Base-by-base conservation (phyloP, 768 basidiomycete species). In the Mycena crocata region DNA sequence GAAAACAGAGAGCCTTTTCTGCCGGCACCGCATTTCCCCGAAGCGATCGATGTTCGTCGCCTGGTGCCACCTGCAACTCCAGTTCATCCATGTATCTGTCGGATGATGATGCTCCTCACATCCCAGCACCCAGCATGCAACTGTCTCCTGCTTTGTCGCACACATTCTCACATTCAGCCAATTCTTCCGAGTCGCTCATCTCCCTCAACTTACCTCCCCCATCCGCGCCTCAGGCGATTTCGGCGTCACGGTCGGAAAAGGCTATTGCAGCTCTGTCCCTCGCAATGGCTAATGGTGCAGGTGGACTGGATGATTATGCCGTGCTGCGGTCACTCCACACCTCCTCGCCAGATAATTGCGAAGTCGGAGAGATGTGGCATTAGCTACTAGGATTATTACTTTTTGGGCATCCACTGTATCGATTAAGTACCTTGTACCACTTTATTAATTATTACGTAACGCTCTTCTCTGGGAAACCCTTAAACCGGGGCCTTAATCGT, bases 281-380 rank as follows among this genome's bases (percentile, higher is more conserved):
- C 3, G 88, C 87, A 21, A 83, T 90, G 78, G 89, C 89, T 15
- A 90, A 85, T 65, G 90, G 89, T 44, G 89, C 89, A 13, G 88
- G 86, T 7, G 83, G 87, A 30, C 73, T 90, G 40, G 83, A 82
- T 57, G 89, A 90, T 71, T 90, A 90, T 61, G 78, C 80, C 57
- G 82, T 85, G 2, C 78, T 87, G 37, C 81, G 80, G 61, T 77
- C 78, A 34, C 69, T 82, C 44, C 78, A 87, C 49, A 72, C 71
- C 12, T 67, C 73, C 15, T 68, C 76, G 46, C 62, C 75, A 24
- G 84, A 86, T 52, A 82, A 79, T 62, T 81, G 80, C 57, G 81
- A 87, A 64, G 83, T 82, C 10, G 90, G 90, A 37, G 89, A 89
- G 68, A 79, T 90, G 75, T 90, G 88, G 89, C 81, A 82, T 69